Evolutionary conservation across 2,329 filamentous ascomycete species (phyloP).

Genomic region (Dryadomyces sulphureus): DNA sequence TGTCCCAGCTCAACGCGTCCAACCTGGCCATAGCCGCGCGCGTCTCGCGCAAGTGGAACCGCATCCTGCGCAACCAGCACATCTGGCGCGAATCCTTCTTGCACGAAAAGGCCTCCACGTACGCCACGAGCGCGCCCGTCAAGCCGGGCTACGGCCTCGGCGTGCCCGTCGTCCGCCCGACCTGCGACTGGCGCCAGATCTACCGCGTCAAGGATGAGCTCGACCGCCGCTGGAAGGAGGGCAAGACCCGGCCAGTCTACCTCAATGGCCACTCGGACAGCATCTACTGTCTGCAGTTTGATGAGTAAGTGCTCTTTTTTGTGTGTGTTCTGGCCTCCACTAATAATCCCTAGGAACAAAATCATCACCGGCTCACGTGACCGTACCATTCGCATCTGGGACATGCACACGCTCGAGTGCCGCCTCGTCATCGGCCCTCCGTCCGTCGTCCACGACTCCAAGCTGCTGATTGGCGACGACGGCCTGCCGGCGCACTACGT

Average conservation of each 20-base stretch:
- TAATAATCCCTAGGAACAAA: constrained; percentile 49
- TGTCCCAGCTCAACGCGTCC: constrained; percentile 39
- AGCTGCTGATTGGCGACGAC: constrained; percentile 35
- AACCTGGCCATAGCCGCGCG: constrained; percentile 31
- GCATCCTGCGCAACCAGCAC: constrained; percentile 34
- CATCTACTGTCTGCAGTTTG: constrained; percentile 96
- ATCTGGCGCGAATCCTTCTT: constrained; percentile 51
- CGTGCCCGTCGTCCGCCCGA: constrained; percentile 37
- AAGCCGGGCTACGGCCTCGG: constrained; percentile 41
- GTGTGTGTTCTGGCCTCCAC: constrained; percentile 7
- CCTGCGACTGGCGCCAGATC: constrained; percentile 74
- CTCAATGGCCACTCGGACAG: constrained; percentile 89
- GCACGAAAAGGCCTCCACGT: constrained; percentile 44
- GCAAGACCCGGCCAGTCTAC: constrained; percentile 69
- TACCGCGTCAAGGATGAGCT: constrained; percentile 65
- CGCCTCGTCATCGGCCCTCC: constrained; percentile 73
- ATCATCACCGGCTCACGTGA: constrained; percentile 95
- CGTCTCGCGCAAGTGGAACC: constrained; percentile 37
- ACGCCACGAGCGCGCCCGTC: constrained; percentile 39
- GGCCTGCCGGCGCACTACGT: constrained; percentile 40
- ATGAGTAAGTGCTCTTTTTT: constrained; percentile 55
- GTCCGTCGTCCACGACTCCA: constrained; percentile 39
- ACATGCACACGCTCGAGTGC: constrained; percentile 78
- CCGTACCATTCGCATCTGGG: constrained; percentile 91
- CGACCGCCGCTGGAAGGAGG: constrained; percentile 64